Evolutionary conservation across 2,329 filamentous ascomycete species (phyloP), one percentile per base, ranked within the genome.

Genomic region (Nothomitra cinnamomea): DNA sequence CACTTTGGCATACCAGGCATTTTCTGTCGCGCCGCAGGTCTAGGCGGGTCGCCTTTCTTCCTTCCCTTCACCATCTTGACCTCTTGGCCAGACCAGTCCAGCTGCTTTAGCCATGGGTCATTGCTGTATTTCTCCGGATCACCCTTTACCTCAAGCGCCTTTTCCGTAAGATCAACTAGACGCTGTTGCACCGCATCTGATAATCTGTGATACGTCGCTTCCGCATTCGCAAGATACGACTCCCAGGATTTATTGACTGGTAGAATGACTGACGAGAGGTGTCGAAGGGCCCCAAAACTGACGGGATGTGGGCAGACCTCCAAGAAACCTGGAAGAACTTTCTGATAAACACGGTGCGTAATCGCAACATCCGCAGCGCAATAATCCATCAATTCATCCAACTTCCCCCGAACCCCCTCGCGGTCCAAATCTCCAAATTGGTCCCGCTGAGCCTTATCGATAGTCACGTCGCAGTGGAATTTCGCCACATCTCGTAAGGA

Each of bases 31-130:
- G 82, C 82, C 6, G 82, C 84, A 28, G 83, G 87, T 45, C 87
- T 75, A 1, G 85, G 83, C 10, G 83, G 81, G 54, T 94, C 87
- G 8, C 71, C 73, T 66, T 95, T 95, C 67, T 85, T 89, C 70
- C 92, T 95, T 2, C 83, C 85, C 65, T 95, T 96, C 21, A 80
- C 82, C 85, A 90, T 92, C 64, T 79, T 89, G 57, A 95, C 75
- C 65, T 94, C 87, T 67, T 96, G 89, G 2, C 87, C 87, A 0
- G 86, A 85, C 92, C 92, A 98, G 70, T 98, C 89, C 52, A 98
- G 76, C 70, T 98, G 92, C 58, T 76, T 77, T 62, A 98, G 68
- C 94, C 94, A 98, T 3, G 89, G 87, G 62, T 98, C 90, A 41
- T 77, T 82, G 54, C 73, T 70, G 70, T 87, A 95, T 47, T 81